These are phyloP conservation scores for Bretschneidera sinensis DNA, from an alignment of 345 rosid species.

Conservation along the genomic window DNA sequence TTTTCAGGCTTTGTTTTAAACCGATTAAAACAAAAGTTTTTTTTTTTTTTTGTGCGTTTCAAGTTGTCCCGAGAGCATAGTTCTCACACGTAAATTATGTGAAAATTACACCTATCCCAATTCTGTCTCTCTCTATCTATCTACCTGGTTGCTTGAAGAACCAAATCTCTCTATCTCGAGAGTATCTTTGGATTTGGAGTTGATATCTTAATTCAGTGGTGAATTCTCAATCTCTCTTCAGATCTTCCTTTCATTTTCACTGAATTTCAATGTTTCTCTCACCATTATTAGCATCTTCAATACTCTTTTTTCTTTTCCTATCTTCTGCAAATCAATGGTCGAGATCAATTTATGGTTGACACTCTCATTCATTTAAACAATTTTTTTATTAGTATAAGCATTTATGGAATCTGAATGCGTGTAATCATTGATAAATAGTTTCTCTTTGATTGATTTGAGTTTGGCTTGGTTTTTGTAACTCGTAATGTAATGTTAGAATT, in stretches of 20 bases:
- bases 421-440: not conserved
- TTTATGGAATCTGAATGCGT: not conserved
- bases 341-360: too few relatives aligned
- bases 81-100: too few relatives aligned
- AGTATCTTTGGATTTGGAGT: constrained; percentile 6
- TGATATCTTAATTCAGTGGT: constrained; percentile 12
- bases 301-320: not conserved
- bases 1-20: too few relatives aligned
- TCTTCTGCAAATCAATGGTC: not conserved
- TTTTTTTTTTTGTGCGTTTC: too few relatives aligned
- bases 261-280: not conserved
- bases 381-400: not conserved
- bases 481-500: too few relatives aligned
- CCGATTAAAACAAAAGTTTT: too few relatives aligned
- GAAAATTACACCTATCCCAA: too few relatives aligned
- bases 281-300: too few relatives aligned
- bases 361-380: too few relatives aligned
- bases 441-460: not conserved
- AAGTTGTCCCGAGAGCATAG: too few relatives aligned
- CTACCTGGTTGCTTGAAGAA: too few relatives aligned
- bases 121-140: not conserved
- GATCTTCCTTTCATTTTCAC: too few relatives aligned
- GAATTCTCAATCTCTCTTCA: not conserved
- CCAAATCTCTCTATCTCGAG: constrained; percentile 2
- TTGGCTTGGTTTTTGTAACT: not conserved